Evolutionary conservation across 768 basidiomycete species (phyloP).

Genomic region (Leccinum fibrillosum): DNA sequence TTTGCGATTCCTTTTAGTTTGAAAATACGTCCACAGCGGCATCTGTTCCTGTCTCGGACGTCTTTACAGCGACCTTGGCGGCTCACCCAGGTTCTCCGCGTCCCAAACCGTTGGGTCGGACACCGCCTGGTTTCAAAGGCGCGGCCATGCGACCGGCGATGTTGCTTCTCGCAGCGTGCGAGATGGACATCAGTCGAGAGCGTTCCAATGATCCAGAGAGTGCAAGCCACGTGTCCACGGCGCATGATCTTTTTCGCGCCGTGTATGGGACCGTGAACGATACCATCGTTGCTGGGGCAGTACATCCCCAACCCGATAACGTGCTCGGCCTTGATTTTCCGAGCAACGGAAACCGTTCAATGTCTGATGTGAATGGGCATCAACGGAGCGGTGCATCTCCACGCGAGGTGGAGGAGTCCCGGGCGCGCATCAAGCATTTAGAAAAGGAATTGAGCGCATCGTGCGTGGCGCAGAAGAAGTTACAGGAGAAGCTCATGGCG

Average conservation of each 20-base stretch:
- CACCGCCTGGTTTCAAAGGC: slow-evolving; percentile 8
- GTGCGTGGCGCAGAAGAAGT: slow-evolving; percentile 9
- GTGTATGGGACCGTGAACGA: slow-evolving; percentile 28
- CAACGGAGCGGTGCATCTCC: background rate
- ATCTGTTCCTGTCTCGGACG: slow-evolving; percentile 7
- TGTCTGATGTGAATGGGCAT: background rate
- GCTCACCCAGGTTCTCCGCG: slow-evolving; percentile 6
- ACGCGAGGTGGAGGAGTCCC: slow-evolving; percentile 1
- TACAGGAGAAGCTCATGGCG: slow-evolving; percentile 19
- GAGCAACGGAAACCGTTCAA: slow-evolving; percentile 1
- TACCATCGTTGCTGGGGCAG: slow-evolving; percentile 15
- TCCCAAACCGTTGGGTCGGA: slow-evolving; percentile 6
- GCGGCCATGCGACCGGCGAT: slow-evolving; percentile 26
- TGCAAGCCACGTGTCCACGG: slow-evolving; percentile 16
- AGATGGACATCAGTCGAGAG: slow-evolving; percentile 32
- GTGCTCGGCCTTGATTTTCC: slow-evolving; percentile 28
- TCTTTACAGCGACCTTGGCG: slow-evolving; percentile 6
- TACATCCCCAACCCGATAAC: slow-evolving; percentile 15
- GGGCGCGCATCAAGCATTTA: slow-evolving; percentile 17
- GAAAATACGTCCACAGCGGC: slow-evolving; percentile 13
- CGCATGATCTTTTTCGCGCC: slow-evolving; percentile 30
- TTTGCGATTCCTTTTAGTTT: slow-evolving; percentile 11
- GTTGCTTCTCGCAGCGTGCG: slow-evolving; percentile 32
- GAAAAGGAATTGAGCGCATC: slow-evolving; percentile 24
- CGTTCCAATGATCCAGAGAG: slow-evolving; percentile 19